phyloP scores from a whole-genome alignment of 2,329 filamentous ascomycete genomes.

The Botrytis paeoniae region DNA sequence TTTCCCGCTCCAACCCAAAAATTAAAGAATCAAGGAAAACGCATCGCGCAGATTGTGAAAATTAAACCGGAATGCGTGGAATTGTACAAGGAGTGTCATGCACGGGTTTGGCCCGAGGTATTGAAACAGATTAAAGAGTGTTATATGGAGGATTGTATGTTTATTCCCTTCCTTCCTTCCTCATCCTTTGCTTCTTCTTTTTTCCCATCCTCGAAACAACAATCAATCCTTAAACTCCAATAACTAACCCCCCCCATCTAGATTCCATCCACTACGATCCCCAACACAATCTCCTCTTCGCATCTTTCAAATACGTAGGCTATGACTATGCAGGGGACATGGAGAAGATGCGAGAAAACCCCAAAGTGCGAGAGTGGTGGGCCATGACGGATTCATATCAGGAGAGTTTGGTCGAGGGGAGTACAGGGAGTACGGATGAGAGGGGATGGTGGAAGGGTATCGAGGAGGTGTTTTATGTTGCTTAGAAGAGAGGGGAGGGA shows the following conservation, averaged over 20 bases:
- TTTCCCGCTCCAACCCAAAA: constrained; percentile 25
- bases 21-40: constrained; percentile 45
- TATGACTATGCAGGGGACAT: constrained; percentile 71
- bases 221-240: background rate
- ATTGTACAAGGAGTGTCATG: constrained; percentile 72
- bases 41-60: constrained; percentile 70
- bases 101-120: constrained; percentile 74
- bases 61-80: constrained; percentile 64
- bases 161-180: background rate
- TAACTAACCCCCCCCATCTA: constrained; percentile 38
- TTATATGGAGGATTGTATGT: constrained; percentile 69
- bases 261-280: constrained; percentile 73
- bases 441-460: constrained; percentile 67
- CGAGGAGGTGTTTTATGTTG: constrained; percentile 65
- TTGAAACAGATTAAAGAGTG: constrained; percentile 71
- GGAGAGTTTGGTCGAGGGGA: constrained; percentile 59
- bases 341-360: constrained; percentile 70
- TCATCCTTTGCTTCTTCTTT: background rate
- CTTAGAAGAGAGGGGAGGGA: constrained; percentile 25
- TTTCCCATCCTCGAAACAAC: background rate
- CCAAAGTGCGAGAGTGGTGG: constrained; percentile 77
- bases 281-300: constrained; percentile 62
- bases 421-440: constrained; percentile 55
- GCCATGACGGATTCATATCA: constrained; percentile 75
- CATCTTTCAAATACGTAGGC: constrained; percentile 76